phyloP scores from a whole-genome alignment of 768 basidiomycete species.

The Leucogyrophana mollusca region DNA sequence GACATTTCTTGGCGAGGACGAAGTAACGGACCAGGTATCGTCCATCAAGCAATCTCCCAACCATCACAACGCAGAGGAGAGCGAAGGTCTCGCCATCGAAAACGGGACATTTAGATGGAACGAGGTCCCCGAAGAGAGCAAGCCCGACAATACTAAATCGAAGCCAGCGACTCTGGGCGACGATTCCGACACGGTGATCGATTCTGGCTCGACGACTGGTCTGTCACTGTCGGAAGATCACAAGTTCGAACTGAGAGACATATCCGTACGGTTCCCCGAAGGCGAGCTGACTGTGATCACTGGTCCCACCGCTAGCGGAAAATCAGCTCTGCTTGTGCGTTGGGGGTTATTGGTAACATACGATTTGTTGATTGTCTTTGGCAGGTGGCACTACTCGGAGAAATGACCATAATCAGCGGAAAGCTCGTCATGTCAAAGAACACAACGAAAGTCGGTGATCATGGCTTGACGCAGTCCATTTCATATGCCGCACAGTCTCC shows the following conservation, averaged over 20 bases:
- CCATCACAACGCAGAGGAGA: constrained; percentile 16
- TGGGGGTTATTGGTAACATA: background rate
- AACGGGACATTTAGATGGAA: constrained; percentile 59
- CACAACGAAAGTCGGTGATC: constrained; percentile 52
- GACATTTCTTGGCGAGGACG: constrained; percentile 59
- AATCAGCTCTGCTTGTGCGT: constrained; percentile 44
- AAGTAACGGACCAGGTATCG: constrained; percentile 60
- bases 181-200: constrained; percentile 9
- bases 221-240: constrained; percentile 21
- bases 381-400: constrained; percentile 37
- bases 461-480: constrained; percentile 60
- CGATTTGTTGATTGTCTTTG: background rate
- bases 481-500: constrained; percentile 75
- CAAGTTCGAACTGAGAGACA: constrained; percentile 41
- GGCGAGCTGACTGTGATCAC: constrained; percentile 45
- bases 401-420: constrained; percentile 36
- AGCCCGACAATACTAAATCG: constrained; percentile 16
- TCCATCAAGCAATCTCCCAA: constrained; percentile 44
- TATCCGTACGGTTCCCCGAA: constrained; percentile 45
- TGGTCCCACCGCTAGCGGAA: too few species aligned
- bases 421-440: constrained; percentile 43
- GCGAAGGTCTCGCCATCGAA: constrained; percentile 45
- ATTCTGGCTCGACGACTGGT: constrained; percentile 14
- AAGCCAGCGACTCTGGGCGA: constrained; percentile 5
- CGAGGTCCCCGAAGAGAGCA: constrained; percentile 37